Evolutionary conservation across 1,139 yeast species (phyloP), one percentile per base, ranked within the genome.

Genomic region (Yamadazyma membranifaciens): DNA sequence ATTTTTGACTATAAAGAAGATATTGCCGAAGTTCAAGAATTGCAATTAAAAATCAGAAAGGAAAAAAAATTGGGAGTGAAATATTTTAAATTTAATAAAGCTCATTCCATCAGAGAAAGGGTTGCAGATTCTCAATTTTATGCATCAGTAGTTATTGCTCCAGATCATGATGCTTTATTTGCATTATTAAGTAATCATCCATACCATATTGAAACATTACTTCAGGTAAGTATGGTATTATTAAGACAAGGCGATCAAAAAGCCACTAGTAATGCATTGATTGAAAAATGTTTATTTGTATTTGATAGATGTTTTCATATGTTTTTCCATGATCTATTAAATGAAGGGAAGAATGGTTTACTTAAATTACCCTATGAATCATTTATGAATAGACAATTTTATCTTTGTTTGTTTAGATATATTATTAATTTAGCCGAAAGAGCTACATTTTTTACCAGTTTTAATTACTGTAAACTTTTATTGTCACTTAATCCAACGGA

Each of bases 381-480:
- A 35, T 84, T 80, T 52, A 74, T 82, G 60, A 88, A 87, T 60
- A 73, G 97, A 48, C 89, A 83, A 51, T 82, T 88, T 49, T 85
- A 85, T 51, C 63, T 88, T 45, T 77, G 88, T 9, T 53, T 87
- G 4, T 87, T 87, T 67, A 75, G 92, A 52, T 82, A 86, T 53
- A 79, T 88, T 41, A 72, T 76, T 16, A 80, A 79, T 2, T 64
- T 89, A 35, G 87, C 89, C 2, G 89, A 85, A 54, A 75, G 89
- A 51, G 87, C 95, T 7, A 84, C 92, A 1, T 81, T 78, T 56
- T 74, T 65, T 43, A 87, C 96, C 0, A 95, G 96, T 1, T 73
- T 86, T 40, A 75, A 80, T 33, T 88, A 82, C 65, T 78, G 86
- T 51, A 88, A 86, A 55, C 67, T 84, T 6, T 65, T 89, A 39